Evolutionary conservation across 768 basidiomycete species (phyloP).

Genomic region (Hypsizygus marmoreus): DNA sequence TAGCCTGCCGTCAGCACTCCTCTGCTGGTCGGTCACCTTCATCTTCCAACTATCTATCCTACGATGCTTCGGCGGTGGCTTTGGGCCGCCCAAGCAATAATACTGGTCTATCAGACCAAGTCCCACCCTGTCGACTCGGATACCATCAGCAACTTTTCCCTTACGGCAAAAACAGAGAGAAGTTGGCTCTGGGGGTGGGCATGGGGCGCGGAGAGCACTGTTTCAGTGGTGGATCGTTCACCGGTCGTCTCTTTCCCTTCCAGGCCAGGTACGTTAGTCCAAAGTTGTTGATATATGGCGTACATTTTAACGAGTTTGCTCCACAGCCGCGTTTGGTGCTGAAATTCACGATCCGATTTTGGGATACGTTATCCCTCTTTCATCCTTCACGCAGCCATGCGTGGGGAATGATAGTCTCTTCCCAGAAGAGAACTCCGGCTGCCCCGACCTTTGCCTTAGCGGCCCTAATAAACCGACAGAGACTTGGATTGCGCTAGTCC

Average conservation of each 20-base stretch:
- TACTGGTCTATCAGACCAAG: slow-evolving; percentile 12
- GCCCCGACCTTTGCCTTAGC: slow-evolving; percentile 64
- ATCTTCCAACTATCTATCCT: slow-evolving; percentile 3
- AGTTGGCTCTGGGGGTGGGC: slow-evolving; percentile 66
- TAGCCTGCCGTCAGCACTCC: not conserved
- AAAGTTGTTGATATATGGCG: slow-evolving; percentile 2
- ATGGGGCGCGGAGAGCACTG: slow-evolving; percentile 68
- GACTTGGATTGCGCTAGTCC: slow-evolving; percentile 88
- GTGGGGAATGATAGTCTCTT: slow-evolving; percentile 26
- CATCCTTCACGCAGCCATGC: slow-evolving; percentile 64
- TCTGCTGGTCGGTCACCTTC: not conserved
- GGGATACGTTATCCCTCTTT: slow-evolving; percentile 72
- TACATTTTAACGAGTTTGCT: not conserved
- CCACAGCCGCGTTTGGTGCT: slow-evolving; percentile 69
- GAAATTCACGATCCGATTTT: slow-evolving; percentile 68
- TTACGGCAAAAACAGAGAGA: slow-evolving; percentile 50
- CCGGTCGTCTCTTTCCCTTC: slow-evolving; percentile 73
- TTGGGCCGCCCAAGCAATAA: slow-evolving; percentile 27
- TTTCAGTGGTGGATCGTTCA: slow-evolving; percentile 75
- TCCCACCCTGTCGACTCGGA: slow-evolving; percentile 32
- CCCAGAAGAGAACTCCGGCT: slow-evolving; percentile 53
- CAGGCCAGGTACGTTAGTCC: slow-evolving; percentile 46
- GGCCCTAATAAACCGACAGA: slow-evolving; percentile 65
- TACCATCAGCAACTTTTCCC: slow-evolving; percentile 19
- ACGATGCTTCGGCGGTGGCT: slow-evolving; percentile 24